These are phyloP conservation scores for Fusarium sp. DNA, from an alignment of 2,329 filamentous ascomycete genomes.

Conservation along the genomic window DNA sequence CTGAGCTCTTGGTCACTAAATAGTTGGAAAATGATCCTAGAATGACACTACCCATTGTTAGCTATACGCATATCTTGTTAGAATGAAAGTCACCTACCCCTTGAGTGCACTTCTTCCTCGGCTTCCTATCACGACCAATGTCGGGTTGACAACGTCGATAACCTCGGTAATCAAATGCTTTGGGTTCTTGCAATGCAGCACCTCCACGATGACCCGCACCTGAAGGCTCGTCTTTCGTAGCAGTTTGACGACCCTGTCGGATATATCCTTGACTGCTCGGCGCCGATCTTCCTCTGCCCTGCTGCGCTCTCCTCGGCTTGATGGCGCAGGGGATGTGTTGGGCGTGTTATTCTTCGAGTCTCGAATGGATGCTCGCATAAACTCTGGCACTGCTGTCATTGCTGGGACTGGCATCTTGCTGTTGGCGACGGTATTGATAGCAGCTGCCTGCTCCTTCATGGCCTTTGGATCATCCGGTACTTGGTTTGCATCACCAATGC, in stretches of 20 bases:
- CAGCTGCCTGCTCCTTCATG: slow-evolving; percentile 76
- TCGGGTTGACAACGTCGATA: slow-evolving; percentile 91
- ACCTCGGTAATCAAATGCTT: slow-evolving; percentile 97
- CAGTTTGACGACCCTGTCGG: slow-evolving; percentile 81
- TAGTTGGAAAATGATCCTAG: slow-evolving; percentile 98
- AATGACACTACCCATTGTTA: slow-evolving; percentile 72
- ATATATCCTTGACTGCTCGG: slow-evolving; percentile 82
- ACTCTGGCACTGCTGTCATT: slow-evolving; percentile 48
- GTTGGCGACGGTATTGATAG: slow-evolving; percentile 69
- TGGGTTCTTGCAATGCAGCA: slow-evolving; percentile 97
- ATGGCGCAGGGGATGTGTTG: slow-evolving; percentile 58
- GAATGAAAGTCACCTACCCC: slow-evolving; percentile 66
- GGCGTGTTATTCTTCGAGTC: slow-evolving; percentile 48
- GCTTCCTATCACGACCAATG: slow-evolving; percentile 90
- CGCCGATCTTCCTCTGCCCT: slow-evolving; percentile 80
- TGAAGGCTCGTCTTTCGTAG: slow-evolving; percentile 91
- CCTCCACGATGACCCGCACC: slow-evolving; percentile 91
- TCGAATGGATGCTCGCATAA: slow-evolving; percentile 45
- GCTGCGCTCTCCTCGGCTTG: slow-evolving; percentile 58
- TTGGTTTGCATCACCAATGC: slow-evolving; percentile 61
- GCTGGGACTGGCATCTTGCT: slow-evolving; percentile 47
- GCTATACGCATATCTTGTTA: slow-evolving; percentile 17
- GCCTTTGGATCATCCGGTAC: slow-evolving; percentile 76
- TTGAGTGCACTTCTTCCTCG: slow-evolving; percentile 91
- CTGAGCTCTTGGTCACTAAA: slow-evolving; percentile 92